A percentile compares a stretch with the other conserved stretches of the same genome.
phyloP scores from a whole-genome alignment of 441 rosid species.

The Hura crepitans region DNA sequence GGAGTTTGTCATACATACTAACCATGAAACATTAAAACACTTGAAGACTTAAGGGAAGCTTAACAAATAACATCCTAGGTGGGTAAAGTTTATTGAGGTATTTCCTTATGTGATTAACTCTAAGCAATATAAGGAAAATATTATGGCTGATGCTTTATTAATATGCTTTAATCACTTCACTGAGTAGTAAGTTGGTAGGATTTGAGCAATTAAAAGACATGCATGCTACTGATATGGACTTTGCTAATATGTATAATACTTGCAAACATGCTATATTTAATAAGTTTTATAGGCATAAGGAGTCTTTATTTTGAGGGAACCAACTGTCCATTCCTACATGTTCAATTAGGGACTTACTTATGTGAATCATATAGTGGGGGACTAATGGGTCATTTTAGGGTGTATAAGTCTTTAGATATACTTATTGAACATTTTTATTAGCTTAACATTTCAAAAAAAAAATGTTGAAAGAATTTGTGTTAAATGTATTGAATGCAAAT shows the following conservation, averaged over 20 bases:
- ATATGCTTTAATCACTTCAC: no score
- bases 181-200: no score
- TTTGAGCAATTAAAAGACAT: background rate
- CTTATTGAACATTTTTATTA: no score
- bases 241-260: background rate
- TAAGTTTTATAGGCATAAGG: slow-evolving; percentile 1
- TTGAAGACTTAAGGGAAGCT: no score
- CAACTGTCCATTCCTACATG: background rate
- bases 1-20: no score
- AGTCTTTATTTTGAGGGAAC: background rate
- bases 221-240: background rate
- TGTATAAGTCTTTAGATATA: background rate
- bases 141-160: background rate
- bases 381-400: background rate
- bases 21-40: no score
- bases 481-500: no score
- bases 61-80: no score
- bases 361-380: background rate
- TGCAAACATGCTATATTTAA: background rate
- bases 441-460: no score
- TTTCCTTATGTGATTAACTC: slow-evolving; percentile 5
- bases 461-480: no score
- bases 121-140: background rate
- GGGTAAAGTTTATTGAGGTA: background rate
- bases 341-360: background rate